Evolutionary conservation across 371 early-diverging fungal species (phyloP), one percentile per base, ranked within the genome.

Genomic region (Apophysomyces elegans): DNA sequence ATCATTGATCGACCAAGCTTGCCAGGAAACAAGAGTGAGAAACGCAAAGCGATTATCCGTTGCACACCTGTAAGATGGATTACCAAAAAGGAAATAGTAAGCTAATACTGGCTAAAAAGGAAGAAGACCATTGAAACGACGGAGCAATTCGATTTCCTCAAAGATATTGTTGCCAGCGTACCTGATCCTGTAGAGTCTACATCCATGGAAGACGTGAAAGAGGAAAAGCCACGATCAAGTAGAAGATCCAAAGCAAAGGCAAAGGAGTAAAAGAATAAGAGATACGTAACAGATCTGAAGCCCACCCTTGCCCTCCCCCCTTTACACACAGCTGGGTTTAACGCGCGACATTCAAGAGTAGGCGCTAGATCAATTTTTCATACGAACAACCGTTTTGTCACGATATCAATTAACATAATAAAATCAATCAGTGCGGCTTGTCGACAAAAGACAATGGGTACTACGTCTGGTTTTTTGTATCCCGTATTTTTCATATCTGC

Each of bases 1-100:
- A 67, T 86, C 91, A 0, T 81, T 98, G 46, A 88, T 97, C 56
- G 92, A 93, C 61, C 93, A 93, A 63, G 89, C 96, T 4, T 89
- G 91, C 74, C 87, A 89, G 68, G 93, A 95, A 73, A 90, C 96
- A 44, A 88, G 91, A 50, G 76, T 81, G 38, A 80, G 93, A 65
- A 88, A 87, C 60, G 88, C 93, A 32, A 95, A 95, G 68, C 91
- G 93, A 63, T 78, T 98, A 74, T 85, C 93, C 14, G 86, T 90
- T 1, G 87, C 91, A 43, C 97, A 96, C 67, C 69, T 98, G 94
- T 94, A 89, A 80, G 86, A 13, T 21, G 18, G 44, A 26, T 36
- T 58, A 9, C 38, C 16, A 13, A 50, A 58, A 43, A 43, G 32
- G 56, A 13, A 41, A 18, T 13, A 32, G 37, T 18, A 41, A 21